Evolutionary conservation across 1,139 yeast species (phyloP).

Genomic region (Geotrichum macrosporum): DNA sequence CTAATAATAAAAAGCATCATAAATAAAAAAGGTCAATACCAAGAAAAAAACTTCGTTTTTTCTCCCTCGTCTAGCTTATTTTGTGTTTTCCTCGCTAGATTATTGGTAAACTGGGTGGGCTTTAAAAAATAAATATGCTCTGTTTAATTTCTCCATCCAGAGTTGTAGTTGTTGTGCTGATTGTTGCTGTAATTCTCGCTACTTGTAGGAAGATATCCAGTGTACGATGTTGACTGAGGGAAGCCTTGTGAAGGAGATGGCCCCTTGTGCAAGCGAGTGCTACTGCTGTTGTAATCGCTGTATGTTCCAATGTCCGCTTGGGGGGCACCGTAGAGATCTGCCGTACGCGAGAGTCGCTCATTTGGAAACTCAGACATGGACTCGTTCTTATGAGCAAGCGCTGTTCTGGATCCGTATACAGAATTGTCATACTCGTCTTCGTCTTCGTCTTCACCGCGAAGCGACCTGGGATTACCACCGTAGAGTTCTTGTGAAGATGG

Average conservation of each 20-base stretch:
- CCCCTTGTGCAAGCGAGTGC: background rate
- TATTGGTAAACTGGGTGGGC: too few species aligned
- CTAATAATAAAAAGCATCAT: too few species aligned
- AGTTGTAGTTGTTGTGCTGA: background rate
- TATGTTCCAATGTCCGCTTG: constrained; percentile 1
- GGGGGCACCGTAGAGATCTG: background rate
- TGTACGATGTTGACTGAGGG: background rate
- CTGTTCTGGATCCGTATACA: background rate
- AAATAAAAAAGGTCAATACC: too few species aligned
- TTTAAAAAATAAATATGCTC: too few species aligned
- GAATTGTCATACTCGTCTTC: too few species aligned
- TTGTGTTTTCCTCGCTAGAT: too few species aligned
- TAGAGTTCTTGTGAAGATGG: constrained; percentile 12
- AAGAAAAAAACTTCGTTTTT: too few species aligned
- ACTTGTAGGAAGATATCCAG: background rate
- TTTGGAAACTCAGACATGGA: constrained; percentile 2
- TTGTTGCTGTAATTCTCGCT: background rate
- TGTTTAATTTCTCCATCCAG: background rate
- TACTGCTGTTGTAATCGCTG: background rate
- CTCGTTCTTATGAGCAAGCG: background rate
- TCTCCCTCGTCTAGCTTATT: too few species aligned
- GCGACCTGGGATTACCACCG: constrained; percentile 3
- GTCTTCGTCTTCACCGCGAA: constrained; percentile 9
- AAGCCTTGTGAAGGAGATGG: background rate
- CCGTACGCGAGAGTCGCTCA: constrained; percentile 3